Evolutionary conservation across 192 early-diverging fungal genomes (phyloP), one percentile per base, ranked within the genome.

Genomic region (Spinellus fusiger): DNA sequence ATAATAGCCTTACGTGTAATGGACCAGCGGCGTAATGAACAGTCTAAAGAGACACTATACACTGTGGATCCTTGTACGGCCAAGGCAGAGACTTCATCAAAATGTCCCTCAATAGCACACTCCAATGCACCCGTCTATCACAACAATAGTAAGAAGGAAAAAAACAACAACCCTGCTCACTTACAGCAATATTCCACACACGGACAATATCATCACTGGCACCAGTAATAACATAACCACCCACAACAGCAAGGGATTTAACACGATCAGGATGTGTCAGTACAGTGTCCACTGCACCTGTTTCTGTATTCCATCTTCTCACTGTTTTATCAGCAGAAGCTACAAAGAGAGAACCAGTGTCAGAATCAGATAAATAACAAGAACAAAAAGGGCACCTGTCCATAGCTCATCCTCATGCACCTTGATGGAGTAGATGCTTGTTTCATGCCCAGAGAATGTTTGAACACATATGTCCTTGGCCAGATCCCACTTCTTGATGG

Each of bases 291-390:
- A 81, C 69, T 23, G 69, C 77, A 49, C 82, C 79, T 0, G 88
- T 89, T 77, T 83, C 85, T 20, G 88, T 59, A 69, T 98, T 90
- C 86, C 93, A 93, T 61, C 93, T 74, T 61, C 86, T 86, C 0
- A 81, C 91, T 0, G 89, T 90, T 35, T 93, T 95, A 58, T 98
- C 96, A 5, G 93, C 96, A 6, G 94, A 97, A 9, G 84, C 92
- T 44, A 5, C 3, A 3, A 12, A 44, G 2, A n/a, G n/a, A n/a
- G n/a, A n/a, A n/a, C n/a, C 80, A 66, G 26, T 67, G 8, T 44
- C 3, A 27, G 27, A 49, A 27, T 26, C 8, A 31, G 27, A 4
- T 26, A 5, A 53, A 10, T 8, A 13, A n/a, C 16, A 16, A 23
- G 6, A 18, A 25, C 25, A 26, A 25, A 64, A 23, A 38, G 52